These are phyloP conservation scores for Saccharomycopsis microspora DNA, from an alignment of 805 yeast genomes.

Conservation along the genomic window DNA sequence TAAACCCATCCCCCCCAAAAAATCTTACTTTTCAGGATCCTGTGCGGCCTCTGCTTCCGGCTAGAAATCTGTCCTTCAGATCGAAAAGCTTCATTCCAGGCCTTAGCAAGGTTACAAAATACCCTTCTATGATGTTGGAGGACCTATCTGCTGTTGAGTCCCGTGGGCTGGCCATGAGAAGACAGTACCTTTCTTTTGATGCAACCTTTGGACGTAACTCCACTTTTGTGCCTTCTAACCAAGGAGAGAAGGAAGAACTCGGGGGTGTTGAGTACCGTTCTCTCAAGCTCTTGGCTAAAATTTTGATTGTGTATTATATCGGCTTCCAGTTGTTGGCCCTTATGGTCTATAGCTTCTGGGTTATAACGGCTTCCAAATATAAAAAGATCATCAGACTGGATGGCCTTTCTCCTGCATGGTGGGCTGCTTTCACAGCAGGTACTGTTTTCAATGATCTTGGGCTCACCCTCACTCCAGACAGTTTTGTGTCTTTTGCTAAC, in stretches of 20 bases:
- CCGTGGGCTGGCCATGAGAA: slow-evolving; percentile 4
- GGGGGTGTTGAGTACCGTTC: slow-evolving; percentile 98
- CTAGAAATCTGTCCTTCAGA: too few relatives aligned
- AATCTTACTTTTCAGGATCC: too few relatives aligned
- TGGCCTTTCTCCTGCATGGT: slow-evolving; percentile 78
- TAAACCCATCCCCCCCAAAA: too few relatives aligned
- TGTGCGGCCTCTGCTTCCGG: too few relatives aligned
- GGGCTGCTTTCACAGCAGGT: slow-evolving; percentile 80
- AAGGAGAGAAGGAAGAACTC: slow-evolving; percentile 79
- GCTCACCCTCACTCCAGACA: slow-evolving; percentile 66
- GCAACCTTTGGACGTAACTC: slow-evolving; percentile 94
- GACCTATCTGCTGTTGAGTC: slow-evolving; percentile 10
- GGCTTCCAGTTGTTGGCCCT: slow-evolving; percentile 60
- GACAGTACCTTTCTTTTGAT: slow-evolving; percentile 67
- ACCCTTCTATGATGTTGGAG: slow-evolving; percentile 16
- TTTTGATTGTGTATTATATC: slow-evolving; percentile 55
- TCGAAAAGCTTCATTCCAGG: too few relatives aligned
- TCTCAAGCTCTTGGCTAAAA: slow-evolving; percentile 57
- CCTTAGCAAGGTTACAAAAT: slow-evolving; percentile 8
- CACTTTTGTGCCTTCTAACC: slow-evolving; percentile 71
- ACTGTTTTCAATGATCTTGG: slow-evolving; percentile 85
- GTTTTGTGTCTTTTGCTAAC: slow-evolving; percentile 57
- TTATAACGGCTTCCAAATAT: slow-evolving; percentile 31
- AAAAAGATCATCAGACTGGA: slow-evolving; percentile 30
- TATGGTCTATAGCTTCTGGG: slow-evolving; percentile 52